phyloP scores from a whole-genome alignment of 257 asterid genomes.

The Jacaranda copaia region DNA sequence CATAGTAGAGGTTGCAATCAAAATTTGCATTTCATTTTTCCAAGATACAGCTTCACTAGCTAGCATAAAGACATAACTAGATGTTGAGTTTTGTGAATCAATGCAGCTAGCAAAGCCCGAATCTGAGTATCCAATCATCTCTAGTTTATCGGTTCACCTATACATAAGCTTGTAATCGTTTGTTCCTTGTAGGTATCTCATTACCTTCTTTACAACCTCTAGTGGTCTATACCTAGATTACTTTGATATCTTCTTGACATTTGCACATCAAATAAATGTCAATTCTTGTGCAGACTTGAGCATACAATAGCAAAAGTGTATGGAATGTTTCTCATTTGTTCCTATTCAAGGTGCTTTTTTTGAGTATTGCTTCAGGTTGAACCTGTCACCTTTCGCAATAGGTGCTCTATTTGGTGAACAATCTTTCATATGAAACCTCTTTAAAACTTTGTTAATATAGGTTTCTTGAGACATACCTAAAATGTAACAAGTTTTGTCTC shows the following conservation, averaged over 20 bases:
- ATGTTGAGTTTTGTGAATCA: neutral
- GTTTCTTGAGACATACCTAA: neutral
- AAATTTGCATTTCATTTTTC: neutral
- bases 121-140: neutral
- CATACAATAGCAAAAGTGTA: neutral
- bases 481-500: neutral
- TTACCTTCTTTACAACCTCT: conserved; percentile 1
- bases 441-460: conserved; percentile 5
- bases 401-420: conserved; percentile 5
- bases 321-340: neutral
- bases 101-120: neutral
- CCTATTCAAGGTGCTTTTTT: neutral
- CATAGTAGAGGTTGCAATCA: neutral
- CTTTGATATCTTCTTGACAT: neutral
- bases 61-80: neutral
- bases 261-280: neutral
- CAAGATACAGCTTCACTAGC: too few relatives aligned
- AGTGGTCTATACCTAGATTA: neutral
- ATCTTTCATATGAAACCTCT: conserved; percentile 2
- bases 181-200: conserved; percentile 8
- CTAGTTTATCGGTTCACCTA: neutral
- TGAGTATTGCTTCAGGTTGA: neutral
- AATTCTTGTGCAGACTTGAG: conserved; percentile 5
- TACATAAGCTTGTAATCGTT: conserved; percentile 9
- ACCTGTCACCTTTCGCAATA: neutral